Base-by-base conservation (phyloP, 2,329 filamentous ascomycete species). In the Colletotrichum orbiculare region DNA sequence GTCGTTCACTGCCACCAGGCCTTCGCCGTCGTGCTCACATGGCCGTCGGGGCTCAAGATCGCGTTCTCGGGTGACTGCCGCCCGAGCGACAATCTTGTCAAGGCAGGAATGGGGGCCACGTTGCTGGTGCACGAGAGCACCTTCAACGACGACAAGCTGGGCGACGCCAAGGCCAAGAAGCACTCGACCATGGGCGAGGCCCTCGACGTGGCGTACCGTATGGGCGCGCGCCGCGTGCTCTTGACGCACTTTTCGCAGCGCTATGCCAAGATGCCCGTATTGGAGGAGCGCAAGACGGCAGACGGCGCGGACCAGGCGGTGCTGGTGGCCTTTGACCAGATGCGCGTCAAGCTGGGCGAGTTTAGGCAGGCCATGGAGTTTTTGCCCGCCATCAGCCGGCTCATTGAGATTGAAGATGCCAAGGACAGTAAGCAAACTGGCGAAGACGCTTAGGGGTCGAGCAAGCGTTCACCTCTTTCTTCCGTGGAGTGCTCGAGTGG, bases 191-290 rank as follows among this genome's bases (percentile, higher is more conserved):
- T 94, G 67, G 86, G 86, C 12, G 96, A 99, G 79, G 96, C 96
- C 1, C 85, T 99, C 4, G 84, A 82, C 48, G 86, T 98, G 3
- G 95, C 91, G 2, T 83, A 85, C 11, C 79, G 82, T 49, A 99
- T 99, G 96, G 78, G 85, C 35, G 96, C 94, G 0, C 87, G 89
- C 68, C 85, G 92, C 13, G 89, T 96, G 13, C 80, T 99, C 60
- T 83, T 99, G 53, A 99, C 96, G 8, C 96, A 99, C 76, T 99
- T 99, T 78, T 94, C 90, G 60, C 96, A 99, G 80, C 86, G 96
- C 8, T 99, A 99, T 77, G 91, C 93, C 72, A 95, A 95, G 78
- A 82, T 88, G 39, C 89, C 86, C 2, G 79, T 83, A 3, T 76
- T 87, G 4, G 81, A 86, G 56, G 70, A 73, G 38, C 71, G 41